Base-by-base conservation (phyloP, 805 yeast species). In the Metschnikowia hibisci region DNA sequence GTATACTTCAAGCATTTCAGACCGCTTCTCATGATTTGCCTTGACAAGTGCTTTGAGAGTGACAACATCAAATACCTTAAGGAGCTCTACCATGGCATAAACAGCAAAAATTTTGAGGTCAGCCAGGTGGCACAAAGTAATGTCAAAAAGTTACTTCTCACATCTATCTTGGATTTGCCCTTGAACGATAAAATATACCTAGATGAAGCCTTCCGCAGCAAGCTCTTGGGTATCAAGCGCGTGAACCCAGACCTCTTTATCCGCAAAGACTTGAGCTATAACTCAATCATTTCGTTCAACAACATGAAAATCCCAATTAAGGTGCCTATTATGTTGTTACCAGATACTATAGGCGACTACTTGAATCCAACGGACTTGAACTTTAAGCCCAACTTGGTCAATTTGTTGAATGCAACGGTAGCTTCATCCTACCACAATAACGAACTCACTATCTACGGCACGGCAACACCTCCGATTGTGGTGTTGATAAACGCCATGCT, bases 1-100 rank as follows among this genome's bases (percentile, higher is more conserved):
- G 60, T 71, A 28, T 78, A 69, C 54, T 79, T 80, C 57, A 73
- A 73, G 44, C 71, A 74, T 30, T 80, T 81, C 62, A 78, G 76
- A 53, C 87, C 87, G 6, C 52, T 82, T 41, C 55, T 83, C 32
- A 58, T 77, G 35, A 69, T 78, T 28, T 69, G 81, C 4, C 64
- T 82, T 34, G 81, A 76, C 54, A 59, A 60, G 34, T 74, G 74
- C 51, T 75, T 75, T 41, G 50, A 55, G 6, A 35, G 40, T 7
- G 55, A 54, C 37, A 54, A 59, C 20, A 15, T 54, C 2, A 18
- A 29, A 10, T 54, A 55, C 16, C 47, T 70, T 32, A 39, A 55
- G 22, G 59, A 61, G 20, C 57, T 71, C 30, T 69, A 57, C 50
- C 46, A 55, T 6, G 53, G 67, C 4, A 52, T 71, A 10, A 69